Evolutionary conservation across 306 rosid species (phyloP).

Genomic region (Fagus sylvatica): DNA sequence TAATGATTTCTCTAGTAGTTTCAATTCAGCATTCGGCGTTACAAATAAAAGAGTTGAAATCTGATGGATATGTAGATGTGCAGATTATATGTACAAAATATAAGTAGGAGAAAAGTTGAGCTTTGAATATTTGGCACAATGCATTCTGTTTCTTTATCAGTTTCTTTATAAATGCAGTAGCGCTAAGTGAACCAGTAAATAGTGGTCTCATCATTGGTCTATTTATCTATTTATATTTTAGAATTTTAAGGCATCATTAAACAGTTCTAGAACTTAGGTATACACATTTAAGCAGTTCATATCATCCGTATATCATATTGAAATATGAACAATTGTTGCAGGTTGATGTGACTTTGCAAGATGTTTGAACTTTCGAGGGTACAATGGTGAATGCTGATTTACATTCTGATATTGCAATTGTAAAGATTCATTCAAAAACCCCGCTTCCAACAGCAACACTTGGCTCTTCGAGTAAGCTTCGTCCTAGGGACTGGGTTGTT

Average conservation of each 20-base stretch:
- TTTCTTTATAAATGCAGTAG: neutral
- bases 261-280: neutral
- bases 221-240: neutral
- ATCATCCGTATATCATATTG: no score
- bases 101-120: neutral
- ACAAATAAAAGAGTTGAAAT: slow-evolving; percentile 4
- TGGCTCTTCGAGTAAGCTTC: slow-evolving; percentile 78
- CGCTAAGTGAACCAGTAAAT: no score
- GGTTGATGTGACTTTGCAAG: slow-evolving; percentile 89
- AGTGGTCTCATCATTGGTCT: neutral
- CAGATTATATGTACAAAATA: no score
- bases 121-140: neutral
- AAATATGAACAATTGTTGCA: slow-evolving; percentile 27
- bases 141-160: neutral
- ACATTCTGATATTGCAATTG: slow-evolving; percentile 82
- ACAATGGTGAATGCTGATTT: slow-evolving; percentile 70
- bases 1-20: neutral
- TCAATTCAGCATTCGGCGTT: neutral
- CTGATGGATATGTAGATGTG: neutral
- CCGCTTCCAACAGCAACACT: slow-evolving; percentile 85
- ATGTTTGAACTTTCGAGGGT: slow-evolving; percentile 83
- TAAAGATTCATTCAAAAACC: slow-evolving; percentile 73
- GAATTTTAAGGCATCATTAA: neutral
- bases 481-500: slow-evolving; percentile 92
- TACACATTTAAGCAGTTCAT: no score